These are phyloP conservation scores for Pelagomonas calceolata DNA, from an alignment of 108 stramenopile genomes.

Conservation along the genomic window DNA sequence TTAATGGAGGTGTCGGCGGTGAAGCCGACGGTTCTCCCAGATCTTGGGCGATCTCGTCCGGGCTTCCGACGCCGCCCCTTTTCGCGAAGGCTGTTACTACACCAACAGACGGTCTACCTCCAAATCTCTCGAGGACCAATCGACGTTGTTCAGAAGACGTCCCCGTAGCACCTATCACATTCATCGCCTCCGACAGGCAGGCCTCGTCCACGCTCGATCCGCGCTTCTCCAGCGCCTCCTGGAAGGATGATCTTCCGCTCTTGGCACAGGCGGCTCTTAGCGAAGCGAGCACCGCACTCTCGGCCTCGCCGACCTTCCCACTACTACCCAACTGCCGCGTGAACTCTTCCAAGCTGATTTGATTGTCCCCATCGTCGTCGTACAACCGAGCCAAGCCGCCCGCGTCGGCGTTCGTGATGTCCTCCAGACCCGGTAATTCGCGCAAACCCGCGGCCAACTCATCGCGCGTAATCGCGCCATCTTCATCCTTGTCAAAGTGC, in stretches of 20 bases:
- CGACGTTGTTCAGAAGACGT: background rate
- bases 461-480: slow-evolving; percentile 8
- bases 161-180: background rate
- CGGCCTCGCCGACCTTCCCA: no score
- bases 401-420: slow-evolving; percentile 2
- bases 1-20: no score
- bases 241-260: no score
- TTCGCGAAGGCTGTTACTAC: background rate
- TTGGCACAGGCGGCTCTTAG: no score
- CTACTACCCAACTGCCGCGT: background rate
- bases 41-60: background rate
- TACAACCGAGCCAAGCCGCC: background rate
- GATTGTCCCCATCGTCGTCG: background rate
- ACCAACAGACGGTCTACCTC: background rate
- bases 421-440: slow-evolving; percentile 1
- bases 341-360: background rate
- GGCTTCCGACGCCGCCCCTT: background rate
- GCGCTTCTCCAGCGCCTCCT: no score
- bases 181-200: background rate
- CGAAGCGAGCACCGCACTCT: no score
- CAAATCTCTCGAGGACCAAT: background rate
- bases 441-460: slow-evolving; percentile 11
- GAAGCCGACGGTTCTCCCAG: background rate
- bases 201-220: no score
- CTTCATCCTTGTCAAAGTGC: slow-evolving; percentile 23